Base-by-base conservation (phyloP, 352 stramenopile genomes). In the Pythium volutum region DNA sequence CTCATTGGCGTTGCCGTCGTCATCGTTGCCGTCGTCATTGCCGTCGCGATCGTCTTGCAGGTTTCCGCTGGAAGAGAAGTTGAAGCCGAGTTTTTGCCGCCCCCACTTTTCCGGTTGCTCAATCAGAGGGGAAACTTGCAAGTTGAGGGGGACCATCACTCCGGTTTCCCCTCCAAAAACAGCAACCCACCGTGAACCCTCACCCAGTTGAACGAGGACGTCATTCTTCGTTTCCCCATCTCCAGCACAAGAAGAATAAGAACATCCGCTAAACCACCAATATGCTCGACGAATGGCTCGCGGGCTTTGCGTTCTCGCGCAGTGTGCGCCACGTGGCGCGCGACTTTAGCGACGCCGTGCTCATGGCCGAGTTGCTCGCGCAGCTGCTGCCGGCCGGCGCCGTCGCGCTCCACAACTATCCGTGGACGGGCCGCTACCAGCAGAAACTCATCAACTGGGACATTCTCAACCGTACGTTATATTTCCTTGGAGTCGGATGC, bases 371-470 rank as follows among this genome's bases (percentile, higher is more conserved):
- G 53, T 60, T 83, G 55, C 58, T 86, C 11, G 70, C 74, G 16
- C 76, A 86, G 50, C 45, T 78, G 38, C 61, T 75, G n/a, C 76
- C 76, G 9, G 58, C 72, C 1, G 81, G 70, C 67, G 70, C 81
- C 16, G 67, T 83, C 23, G 62, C 75, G 18, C 72, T 66, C 41
- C 59, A 86, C 38, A 83, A 83, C 57, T 83, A 83, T 38, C 65
- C 73, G 1, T 67, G 67, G 6, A 66, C 76, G 1, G 55, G 73
- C 51, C 64, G 68, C 6, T 67, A 81, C 42, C 67, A 81, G 59
- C 76, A 83, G 46, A 86, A 86, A 43, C 43, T 78, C 27, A 62
- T 60, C 45, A 86, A 86, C 67, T 86, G 76, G 76, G 76, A 86
- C 41, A 71, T 71, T 5, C 63, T 86, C 18, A 86, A 86, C 22